Evolutionary conservation across 2,329 filamentous ascomycete species (phyloP).

Genomic region (Neocatenulostroma microsporum): DNA sequence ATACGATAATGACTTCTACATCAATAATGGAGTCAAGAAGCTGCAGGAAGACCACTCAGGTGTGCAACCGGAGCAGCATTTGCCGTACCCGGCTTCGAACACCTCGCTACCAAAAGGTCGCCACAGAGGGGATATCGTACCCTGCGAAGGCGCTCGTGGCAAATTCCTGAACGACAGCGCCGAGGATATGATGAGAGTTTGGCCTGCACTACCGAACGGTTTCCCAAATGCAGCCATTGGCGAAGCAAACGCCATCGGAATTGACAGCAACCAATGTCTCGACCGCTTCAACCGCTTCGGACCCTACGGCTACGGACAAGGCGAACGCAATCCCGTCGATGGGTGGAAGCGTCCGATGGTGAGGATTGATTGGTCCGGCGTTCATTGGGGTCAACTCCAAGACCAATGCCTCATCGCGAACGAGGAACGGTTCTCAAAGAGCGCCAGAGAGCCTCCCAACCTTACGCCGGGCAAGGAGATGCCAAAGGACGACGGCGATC

Average conservation of each 20-base stretch:
- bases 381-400: slow-evolving; percentile 66
- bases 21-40: slow-evolving; percentile 25
- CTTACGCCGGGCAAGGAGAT: slow-evolving; percentile 17
- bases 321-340: slow-evolving; percentile 32
- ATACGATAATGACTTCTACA: slow-evolving; percentile 34
- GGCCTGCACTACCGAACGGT: slow-evolving; percentile 46
- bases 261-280: slow-evolving; percentile 60
- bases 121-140: slow-evolving; percentile 51
- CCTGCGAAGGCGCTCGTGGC: slow-evolving; percentile 56
- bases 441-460: slow-evolving; percentile 30
- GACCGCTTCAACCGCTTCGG: slow-evolving; percentile 48
- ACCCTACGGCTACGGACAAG: slow-evolving; percentile 51
- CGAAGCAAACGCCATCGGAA: slow-evolving; percentile 51
- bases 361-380: slow-evolving; percentile 51
- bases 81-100: slow-evolving; percentile 67
- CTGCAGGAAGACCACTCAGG: slow-evolving; percentile 18
- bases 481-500: too few relatives aligned
- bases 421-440: slow-evolving; percentile 49
- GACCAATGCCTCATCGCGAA: slow-evolving; percentile 59
- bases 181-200: slow-evolving; percentile 58
- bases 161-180: slow-evolving; percentile 46
- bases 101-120: slow-evolving; percentile 50
- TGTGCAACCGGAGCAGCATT: slow-evolving; percentile 51
- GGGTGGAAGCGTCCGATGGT: slow-evolving; percentile 30
- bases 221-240: slow-evolving; percentile 58